A percentile compares a stretch with the other conserved stretches of the same genome.
These are phyloP conservation scores for Lactarius akahatsu DNA, from an alignment of 768 basidiomycete species.

Conservation along the genomic window DNA sequence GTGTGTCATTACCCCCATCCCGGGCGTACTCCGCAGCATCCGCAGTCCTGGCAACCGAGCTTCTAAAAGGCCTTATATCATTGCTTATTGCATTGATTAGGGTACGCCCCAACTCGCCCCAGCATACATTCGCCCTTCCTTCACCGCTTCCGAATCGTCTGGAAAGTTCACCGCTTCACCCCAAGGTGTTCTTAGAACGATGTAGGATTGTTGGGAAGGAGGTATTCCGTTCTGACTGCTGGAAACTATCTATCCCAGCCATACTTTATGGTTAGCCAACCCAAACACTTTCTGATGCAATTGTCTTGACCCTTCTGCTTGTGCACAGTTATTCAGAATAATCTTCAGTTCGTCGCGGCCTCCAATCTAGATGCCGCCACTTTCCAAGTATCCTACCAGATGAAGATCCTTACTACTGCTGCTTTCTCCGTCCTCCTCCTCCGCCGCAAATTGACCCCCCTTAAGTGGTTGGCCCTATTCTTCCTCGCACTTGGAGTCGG, in stretches of 20 bases:
- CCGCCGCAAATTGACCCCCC: conserved; percentile 65
- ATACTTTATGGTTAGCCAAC: conserved; percentile 73
- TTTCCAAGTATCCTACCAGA: conserved; percentile 96
- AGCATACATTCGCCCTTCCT: conserved; percentile 32
- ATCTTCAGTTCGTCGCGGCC: conserved; percentile 92
- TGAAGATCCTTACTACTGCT: conserved; percentile 96
- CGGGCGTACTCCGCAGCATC: conserved; percentile 88
- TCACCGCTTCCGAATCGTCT: conserved; percentile 30
- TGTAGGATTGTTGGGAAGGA: conserved; percentile 60
- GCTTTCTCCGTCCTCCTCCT: conserved; percentile 83
- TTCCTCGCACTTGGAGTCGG: conserved; percentile 88
- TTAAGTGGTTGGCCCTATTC: conserved; percentile 83
- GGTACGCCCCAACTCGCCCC: conserved; percentile 43
- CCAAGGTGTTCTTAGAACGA: conserved; percentile 43
- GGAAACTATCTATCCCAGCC: conserved; percentile 96
- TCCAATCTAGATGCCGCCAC: conserved; percentile 93
- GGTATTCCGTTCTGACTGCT: conserved; percentile 88
- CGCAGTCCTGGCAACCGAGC: conserved; percentile 91
- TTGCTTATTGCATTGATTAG: conserved; percentile 77
- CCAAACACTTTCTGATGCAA: background rate
- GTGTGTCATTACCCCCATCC: conserved; percentile 73
- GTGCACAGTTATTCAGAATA: conserved; percentile 80
- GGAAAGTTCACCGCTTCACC: conserved; percentile 39
- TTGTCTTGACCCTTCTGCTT: conserved; percentile 22
- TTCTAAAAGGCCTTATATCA: conserved; percentile 89